phyloP scores from a whole-genome alignment of 495 filamentous ascomycete species.

The Filosporella fistucella region DNA sequence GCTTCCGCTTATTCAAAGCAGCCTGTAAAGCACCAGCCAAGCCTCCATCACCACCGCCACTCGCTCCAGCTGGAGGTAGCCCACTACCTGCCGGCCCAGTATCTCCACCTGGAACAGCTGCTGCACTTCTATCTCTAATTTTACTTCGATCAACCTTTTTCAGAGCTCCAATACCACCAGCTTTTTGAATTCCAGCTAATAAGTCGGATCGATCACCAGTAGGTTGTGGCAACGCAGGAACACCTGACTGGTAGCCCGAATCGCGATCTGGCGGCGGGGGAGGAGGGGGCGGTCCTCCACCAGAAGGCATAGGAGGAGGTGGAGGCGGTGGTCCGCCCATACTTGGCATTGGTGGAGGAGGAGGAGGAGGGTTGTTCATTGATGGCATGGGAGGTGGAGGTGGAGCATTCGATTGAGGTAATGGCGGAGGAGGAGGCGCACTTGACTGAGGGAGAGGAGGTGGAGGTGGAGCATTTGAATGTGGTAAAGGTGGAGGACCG shows the following conservation, averaged over 20 bases:
- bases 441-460: conserved; percentile 32
- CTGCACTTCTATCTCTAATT: conserved; percentile 77
- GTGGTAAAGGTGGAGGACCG: conserved; percentile 37
- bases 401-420: conserved; percentile 18
- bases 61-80: conserved; percentile 39
- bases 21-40: conserved; percentile 79
- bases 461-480: conserved; percentile 32
- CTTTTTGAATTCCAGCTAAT: conserved; percentile 75
- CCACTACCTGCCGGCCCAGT: conserved; percentile 52
- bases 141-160: conserved; percentile 76
- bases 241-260: conserved; percentile 55
- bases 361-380: conserved; percentile 27
- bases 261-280: conserved; percentile 63
- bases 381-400: conserved; percentile 24
- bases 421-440: conserved; percentile 24
- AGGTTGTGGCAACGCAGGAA: conserved; percentile 46
- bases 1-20: conserved; percentile 73
- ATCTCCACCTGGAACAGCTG: conserved; percentile 57
- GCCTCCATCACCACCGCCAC: conserved; percentile 50
- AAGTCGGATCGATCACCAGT: conserved; percentile 58
- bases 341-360: conserved; percentile 33
- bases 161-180: conserved; percentile 66
- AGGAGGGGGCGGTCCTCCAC: conserved; percentile 35
- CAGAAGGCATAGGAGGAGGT: conserved; percentile 29
- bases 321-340: conserved; percentile 28